Evolutionary conservation across 2,329 filamentous ascomycete genomes (phyloP), one percentile per base, ranked within the genome.

Genomic region (Beauveria sp.): DNA sequence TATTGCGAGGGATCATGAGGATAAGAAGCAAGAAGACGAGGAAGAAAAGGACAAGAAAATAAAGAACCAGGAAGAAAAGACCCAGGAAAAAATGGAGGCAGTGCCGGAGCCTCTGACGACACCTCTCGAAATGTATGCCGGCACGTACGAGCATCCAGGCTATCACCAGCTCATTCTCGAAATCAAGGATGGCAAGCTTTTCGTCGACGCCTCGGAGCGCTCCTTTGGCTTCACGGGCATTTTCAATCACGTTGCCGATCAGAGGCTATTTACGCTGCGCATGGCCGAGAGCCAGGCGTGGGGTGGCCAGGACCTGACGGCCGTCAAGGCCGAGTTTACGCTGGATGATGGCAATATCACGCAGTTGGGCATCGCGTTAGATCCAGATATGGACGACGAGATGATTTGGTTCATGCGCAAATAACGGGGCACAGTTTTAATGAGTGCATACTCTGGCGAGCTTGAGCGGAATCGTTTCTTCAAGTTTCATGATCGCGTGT

Each of bases 201-300:
- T 66, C n/a, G 64, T 72, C 5, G 68, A 72, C 8, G 69, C 69
- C 2, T 64, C 62, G 20, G 69, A 71, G 34, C 67, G 69, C 1
- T 71, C 71, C 0, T 63, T 69, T 55, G 69, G 66, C 1, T 71
- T 71, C 31, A 71, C 65, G 0, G 57, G 69, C 0, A 61, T 46
- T 0, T 66, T 73, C 42, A 34, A 65, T 0, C 68, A 69, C 9
- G 48, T 64, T 1, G 40, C 50, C 0, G 64, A 66, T 12, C 66
- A 69, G 43, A 67, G 59, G 5, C 56, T 62, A 2, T 69, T 60
- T 34, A 54, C 43, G 28, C 43, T 60, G 34, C 56, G 65, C 22
- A 63, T 65, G 6, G 65, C 65, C 1, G 62, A 66, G 38, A 57
- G 61, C 22, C 64, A 67, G 38, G 52, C 46, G 0, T 69, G 64